Base-by-base conservation (phyloP, 1,139 yeast species). In the Sugiyamaella paludigena region DNA sequence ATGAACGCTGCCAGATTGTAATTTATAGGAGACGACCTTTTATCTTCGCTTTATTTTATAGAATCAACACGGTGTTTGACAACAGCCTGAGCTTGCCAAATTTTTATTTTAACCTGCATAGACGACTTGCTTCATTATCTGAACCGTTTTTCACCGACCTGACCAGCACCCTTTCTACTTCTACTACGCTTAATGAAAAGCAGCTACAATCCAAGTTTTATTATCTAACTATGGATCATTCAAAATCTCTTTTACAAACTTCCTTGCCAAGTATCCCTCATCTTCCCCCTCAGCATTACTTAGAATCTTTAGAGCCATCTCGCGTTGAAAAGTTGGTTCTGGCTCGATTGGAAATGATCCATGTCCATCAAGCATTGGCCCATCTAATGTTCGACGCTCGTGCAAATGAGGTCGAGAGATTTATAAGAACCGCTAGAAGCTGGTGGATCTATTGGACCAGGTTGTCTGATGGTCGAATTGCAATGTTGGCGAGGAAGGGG, bases 391-490 rank as follows among this genome's bases (percentile, higher is more conserved):
- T 50, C 26, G 45, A 40, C n/a, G 34, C 56, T 5, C 41, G 48
- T 9, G 35, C 36, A 2, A 28, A 48, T 29, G 67, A 62, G 44
- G 43, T 55, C 12, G 68, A 64, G 42, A 55, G 60, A 41, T 64
- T 63, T 42, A 52, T 63, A 4, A 48, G 66, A 5, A 63, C 68
- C 1, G 46, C 56, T 7, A 51, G 55, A 13, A 60, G 62, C 39
- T 64, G 68, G 68, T 64, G 68, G 66, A 50, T 63, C 2, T 64
- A 63, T 36, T 63, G 66, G 66, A 49, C 63, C 2, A 49, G 50
- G 29, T 49, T 64, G 10, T 42, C 59, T 2, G 60, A 59, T 19
- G 54, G 51, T 9, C 47, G 66, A 2, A 51, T 59, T 26, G 62
- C 61, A 7, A 47, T 62, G 27, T 59, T 62, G 45, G 66, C 66